Percentiles rank a stretch among this genome's conserved stretches.
These are phyloP conservation scores for Verticillium alfalfae DNA, from an alignment of 2,329 filamentous ascomycete species.

Conservation along the genomic window DNA sequence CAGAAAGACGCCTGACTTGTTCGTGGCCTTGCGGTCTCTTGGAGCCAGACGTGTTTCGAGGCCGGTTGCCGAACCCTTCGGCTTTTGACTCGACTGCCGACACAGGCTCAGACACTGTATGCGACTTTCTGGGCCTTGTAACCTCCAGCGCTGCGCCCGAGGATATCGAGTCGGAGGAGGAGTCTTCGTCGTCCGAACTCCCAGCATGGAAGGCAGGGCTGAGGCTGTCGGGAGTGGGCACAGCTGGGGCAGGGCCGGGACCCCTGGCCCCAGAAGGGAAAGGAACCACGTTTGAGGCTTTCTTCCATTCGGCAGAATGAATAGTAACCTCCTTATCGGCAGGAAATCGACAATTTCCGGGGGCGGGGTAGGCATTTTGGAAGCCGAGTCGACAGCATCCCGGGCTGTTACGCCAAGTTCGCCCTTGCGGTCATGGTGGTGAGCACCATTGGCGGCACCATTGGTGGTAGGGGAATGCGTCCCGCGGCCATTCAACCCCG, in stretches of 20 bases:
- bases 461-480: neutral
- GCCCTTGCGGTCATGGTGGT: neutral
- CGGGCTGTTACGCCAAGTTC: neutral
- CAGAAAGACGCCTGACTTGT: slow-evolving; percentile 48
- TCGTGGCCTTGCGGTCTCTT: slow-evolving; percentile 27
- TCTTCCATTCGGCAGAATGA: neutral
- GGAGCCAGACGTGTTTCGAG: slow-evolving; percentile 6
- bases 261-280: no score
- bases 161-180: slow-evolving; percentile 7
- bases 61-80: slow-evolving; percentile 1
- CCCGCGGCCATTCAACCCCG: neutral
- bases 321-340: neutral
- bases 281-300: neutral
- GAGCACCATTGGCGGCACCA: neutral
- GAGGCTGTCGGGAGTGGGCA: slow-evolving; percentile 11
- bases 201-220: slow-evolving; percentile 9
- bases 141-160: neutral
- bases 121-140: neutral
- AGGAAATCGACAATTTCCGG: slow-evolving; percentile 3
- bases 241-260: no score
- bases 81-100: slow-evolving; percentile 2
- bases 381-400: neutral
- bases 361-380: slow-evolving; percentile 5
- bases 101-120: slow-evolving; percentile 5
- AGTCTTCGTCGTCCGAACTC: slow-evolving; percentile 10